Conservation (phyloP, 805 yeast genomes). For the Candida multigemmis region DNA sequence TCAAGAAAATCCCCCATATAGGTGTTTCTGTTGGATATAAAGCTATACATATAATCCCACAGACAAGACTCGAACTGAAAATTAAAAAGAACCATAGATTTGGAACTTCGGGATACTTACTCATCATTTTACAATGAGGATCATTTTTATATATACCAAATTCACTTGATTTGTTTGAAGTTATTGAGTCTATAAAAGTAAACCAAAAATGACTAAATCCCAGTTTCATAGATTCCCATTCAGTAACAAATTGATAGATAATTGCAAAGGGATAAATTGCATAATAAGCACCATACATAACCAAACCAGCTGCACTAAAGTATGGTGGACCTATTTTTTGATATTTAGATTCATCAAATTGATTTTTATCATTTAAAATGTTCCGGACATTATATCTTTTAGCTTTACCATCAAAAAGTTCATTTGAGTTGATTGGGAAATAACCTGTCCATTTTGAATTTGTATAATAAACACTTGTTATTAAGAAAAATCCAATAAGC, state of each 20-base stretch:
- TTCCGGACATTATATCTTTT: slow-evolving; percentile 35
- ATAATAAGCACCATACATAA: slow-evolving; percentile 49
- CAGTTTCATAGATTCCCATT: slow-evolving; percentile 32
- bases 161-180: slow-evolving; percentile 5
- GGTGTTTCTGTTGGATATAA: slow-evolving; percentile 49
- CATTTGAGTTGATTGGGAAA: slow-evolving; percentile 44
- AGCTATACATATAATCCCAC: slow-evolving; percentile 35
- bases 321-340: slow-evolving; percentile 56
- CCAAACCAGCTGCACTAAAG: slow-evolving; percentile 53
- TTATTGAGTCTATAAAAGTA: slow-evolving; percentile 13
- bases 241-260: slow-evolving; percentile 36
- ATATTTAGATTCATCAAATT: slow-evolving; percentile 39
- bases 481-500: slow-evolving; percentile 21
- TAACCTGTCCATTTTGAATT: slow-evolving; percentile 42
- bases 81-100: slow-evolving; percentile 57
- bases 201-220: slow-evolving; percentile 26
- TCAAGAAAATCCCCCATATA: slow-evolving; percentile 54
- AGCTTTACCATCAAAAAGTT: slow-evolving; percentile 44
- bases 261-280: slow-evolving; percentile 49
- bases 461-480: slow-evolving; percentile 30
- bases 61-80: slow-evolving; percentile 35
- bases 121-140: slow-evolving; percentile 51
- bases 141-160: slow-evolving; percentile 29
- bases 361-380: slow-evolving; percentile 33
- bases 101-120: slow-evolving; percentile 59